Evolutionary conservation across 129 eudicot species (phyloP).

Genomic region (Mikania micrantha): DNA sequence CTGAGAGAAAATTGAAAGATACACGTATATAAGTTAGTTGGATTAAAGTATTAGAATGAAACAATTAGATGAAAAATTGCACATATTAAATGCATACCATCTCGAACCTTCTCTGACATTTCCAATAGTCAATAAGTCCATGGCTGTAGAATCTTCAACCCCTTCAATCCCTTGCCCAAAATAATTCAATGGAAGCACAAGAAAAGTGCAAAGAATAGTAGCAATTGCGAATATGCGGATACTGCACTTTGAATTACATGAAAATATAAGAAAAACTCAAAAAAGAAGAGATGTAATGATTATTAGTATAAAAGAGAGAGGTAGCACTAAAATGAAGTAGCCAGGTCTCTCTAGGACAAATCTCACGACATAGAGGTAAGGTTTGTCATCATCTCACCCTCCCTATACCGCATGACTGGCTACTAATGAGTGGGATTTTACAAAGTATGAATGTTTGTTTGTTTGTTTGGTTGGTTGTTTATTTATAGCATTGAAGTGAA

Average conservation of each 20-base stretch:
- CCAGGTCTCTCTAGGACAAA: no score
- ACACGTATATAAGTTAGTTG: background rate
- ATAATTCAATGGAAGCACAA: conserved; percentile 92
- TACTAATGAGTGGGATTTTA: no score
- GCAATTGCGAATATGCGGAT: conserved; percentile 75
- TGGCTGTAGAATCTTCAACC: conserved; percentile 32
- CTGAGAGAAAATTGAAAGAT: conserved; percentile 33
- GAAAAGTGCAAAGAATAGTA: conserved; percentile 58
- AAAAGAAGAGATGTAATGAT: background rate
- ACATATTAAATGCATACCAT: conserved; percentile 40
- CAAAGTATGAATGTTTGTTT: no score
- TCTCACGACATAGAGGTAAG: no score
- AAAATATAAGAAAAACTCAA: background rate
- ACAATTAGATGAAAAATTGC: background rate
- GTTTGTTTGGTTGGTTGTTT: no score
- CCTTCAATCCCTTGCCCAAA: conserved; percentile 56
- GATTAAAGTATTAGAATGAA: background rate
- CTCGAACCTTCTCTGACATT: conserved; percentile 70
- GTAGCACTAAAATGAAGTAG: no score
- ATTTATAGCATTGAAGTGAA: background rate
- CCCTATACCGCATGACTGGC: no score
- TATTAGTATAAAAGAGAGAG: background rate
- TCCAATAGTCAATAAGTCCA: conserved; percentile 76
- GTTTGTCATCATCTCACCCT: no score
- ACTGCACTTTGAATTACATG: conserved; percentile 35